Evolutionary conservation across 768 basidiomycete genomes (phyloP).

Genomic region (Rhodotorula kratochvilovae): DNA sequence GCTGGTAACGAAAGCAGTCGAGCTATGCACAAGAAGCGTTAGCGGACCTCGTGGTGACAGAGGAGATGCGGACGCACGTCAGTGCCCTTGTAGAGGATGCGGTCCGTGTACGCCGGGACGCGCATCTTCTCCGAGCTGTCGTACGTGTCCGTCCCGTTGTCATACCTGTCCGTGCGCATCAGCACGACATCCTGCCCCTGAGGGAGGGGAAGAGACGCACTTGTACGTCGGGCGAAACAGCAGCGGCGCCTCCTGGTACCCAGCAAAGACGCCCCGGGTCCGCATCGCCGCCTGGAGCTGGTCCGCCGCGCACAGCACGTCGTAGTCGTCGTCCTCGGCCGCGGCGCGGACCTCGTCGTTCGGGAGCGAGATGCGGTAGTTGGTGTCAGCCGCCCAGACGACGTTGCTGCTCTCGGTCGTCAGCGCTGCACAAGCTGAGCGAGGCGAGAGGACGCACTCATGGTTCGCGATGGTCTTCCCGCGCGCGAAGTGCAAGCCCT

Average conservation of each 20-base stretch:
- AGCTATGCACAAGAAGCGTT: conserved; percentile 47
- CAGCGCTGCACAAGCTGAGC: background rate
- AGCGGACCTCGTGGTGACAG: background rate
- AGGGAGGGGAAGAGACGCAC: conserved; percentile 57
- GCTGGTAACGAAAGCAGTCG: conserved; percentile 70
- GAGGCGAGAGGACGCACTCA: conserved; percentile 59
- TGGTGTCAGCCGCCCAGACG: conserved; percentile 90
- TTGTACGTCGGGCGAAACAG: conserved; percentile 94
- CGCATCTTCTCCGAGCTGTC: conserved; percentile 95
- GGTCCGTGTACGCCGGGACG: conserved; percentile 97
- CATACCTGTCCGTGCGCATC: conserved; percentile 36
- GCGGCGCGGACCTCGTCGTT: conserved; percentile 72
- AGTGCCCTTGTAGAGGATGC: conserved; percentile 77
- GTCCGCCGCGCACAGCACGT: conserved; percentile 71
- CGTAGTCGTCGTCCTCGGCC: conserved; percentile 63
- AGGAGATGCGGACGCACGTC: conserved; percentile 44
- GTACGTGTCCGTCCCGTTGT: conserved; percentile 64
- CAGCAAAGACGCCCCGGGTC: conserved; percentile 66
- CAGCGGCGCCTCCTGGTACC: conserved; percentile 82
- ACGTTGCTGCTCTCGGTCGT: conserved; percentile 61
- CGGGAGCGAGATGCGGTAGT: conserved; percentile 85
- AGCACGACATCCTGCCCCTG: too few relatives aligned
- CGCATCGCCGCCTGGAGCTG: conserved; percentile 78
- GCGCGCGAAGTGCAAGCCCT: conserved; percentile 77
- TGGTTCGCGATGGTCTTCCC: conserved; percentile 85